These are phyloP conservation scores for Silene noctiflora DNA, from an alignment of 179 eudicot genomes.

Conservation along the genomic window DNA sequence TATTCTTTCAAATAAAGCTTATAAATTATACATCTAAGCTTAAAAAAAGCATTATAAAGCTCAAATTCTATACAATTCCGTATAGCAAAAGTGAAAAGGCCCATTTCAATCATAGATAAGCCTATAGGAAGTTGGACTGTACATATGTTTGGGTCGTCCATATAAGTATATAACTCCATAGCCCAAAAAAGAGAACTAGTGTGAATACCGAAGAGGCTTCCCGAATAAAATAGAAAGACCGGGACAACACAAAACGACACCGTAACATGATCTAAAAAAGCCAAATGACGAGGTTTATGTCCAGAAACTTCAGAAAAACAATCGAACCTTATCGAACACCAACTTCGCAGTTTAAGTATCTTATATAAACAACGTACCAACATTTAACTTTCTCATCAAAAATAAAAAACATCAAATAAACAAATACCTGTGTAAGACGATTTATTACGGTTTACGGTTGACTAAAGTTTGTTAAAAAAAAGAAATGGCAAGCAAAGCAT, in stretches of 20 bases:
- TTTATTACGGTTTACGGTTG: too few species aligned
- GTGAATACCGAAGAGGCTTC: constrained; percentile 10
- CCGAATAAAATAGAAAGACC: constrained; percentile 17
- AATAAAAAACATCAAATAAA: background rate
- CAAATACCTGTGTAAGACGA: too few species aligned
- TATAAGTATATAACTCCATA: background rate
- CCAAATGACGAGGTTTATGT: background rate
- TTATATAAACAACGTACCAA: constrained; percentile 7
- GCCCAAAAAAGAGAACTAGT: background rate
- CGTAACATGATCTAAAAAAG: background rate
- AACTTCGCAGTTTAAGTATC: background rate
- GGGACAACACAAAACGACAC: constrained; percentile 13
- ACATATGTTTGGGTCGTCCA: background rate
- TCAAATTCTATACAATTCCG: too few species aligned
- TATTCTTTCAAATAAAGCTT: too few species aligned
- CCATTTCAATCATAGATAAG: too few species aligned
- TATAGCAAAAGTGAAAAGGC: too few species aligned
- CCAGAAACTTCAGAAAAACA: constrained; percentile 25
- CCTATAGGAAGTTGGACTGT: too few species aligned
- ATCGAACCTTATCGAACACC: constrained; percentile 31
- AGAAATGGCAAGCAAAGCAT: constrained; percentile 31
- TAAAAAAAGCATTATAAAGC: too few species aligned
- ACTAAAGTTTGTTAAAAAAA: background rate
- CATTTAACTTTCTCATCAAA: background rate
- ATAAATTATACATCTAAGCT: too few species aligned